Evolutionary conservation across 2,329 filamentous ascomycete species (phyloP), one percentile per base, ranked within the genome.

Genomic region (Neofusicoccum ribis): DNA sequence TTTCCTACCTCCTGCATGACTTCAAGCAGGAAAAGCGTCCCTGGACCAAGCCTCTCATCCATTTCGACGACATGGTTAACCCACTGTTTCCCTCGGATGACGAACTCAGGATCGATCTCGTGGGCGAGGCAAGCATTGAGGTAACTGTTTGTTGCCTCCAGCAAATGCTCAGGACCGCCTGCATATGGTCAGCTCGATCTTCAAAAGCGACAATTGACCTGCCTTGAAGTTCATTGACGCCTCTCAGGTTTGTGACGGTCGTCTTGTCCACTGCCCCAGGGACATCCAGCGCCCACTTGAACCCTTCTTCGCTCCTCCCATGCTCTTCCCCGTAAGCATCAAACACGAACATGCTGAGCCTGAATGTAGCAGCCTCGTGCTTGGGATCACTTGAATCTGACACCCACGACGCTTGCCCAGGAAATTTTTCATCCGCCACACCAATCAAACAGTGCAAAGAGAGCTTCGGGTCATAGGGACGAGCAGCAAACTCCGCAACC

Each of bases 281-380:
- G 9, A 75, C 67, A 12, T 72, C 67, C 11, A 72, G 70, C 6
- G 70, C 65, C 71, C 70, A 74, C 9, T 70, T 72, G 54, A 76
- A 77, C 2, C 68, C 72, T 46, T 68, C 65, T 1, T 69, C 67
- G 9, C 69, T 70, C 8, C 73, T 67, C 3, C 70, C 74, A 58
- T 76, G 74, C 44, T 69, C 69, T 59, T 74, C 72, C 3, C 75
- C 74, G 52, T 72, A 63, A 14, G 73, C 70, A 67, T 76, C 75
- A 61, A 71, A 73, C 5, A 74, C 65, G 47, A 74, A 67, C n/a
- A 76, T 63, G 1, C 64, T 67, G 9, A 76, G 67, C n/a, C 36
- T 31, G 43, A 60, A 37, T 0, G 43, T 44, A 4, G 37, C 14
- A 5, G 23, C 12, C 27, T 68, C 68, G 5, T 69, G 69, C 23